phyloP scores from a whole-genome alignment of 257 asterid genomes.

The Ballota nigra region DNA sequence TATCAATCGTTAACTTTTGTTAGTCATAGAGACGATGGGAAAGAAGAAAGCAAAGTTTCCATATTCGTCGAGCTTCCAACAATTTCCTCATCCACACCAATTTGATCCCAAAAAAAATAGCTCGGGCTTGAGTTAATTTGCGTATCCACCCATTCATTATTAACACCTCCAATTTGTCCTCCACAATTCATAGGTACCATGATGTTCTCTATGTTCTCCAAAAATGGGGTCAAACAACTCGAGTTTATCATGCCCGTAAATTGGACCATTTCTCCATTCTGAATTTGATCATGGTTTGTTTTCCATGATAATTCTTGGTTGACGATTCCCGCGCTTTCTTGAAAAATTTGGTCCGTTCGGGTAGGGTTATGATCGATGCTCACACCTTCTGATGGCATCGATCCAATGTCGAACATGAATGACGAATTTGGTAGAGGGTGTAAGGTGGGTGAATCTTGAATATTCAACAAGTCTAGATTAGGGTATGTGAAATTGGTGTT shows the following conservation, averaged over 20 bases:
- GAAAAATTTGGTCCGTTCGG: constrained; percentile 34
- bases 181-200: constrained; percentile 31
- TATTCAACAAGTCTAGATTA: constrained; percentile 37
- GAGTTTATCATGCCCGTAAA: too few relatives aligned
- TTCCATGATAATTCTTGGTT: constrained; percentile 42
- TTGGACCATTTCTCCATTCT: constrained; percentile 6
- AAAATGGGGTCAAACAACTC: constrained; percentile 46
- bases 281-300: not conserved
- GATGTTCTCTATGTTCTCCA: constrained; percentile 41
- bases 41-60: constrained; percentile 33
- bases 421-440: constrained; percentile 48
- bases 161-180: not conserved
- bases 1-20: not conserved
- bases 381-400: constrained; percentile 27
- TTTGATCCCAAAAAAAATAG: constrained; percentile 66
- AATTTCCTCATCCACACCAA: constrained; percentile 41
- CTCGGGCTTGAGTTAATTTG: constrained; percentile 54
- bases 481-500: constrained; percentile 19
- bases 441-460: constrained; percentile 37
- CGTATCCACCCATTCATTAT: constrained; percentile 52
- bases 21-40: constrained; percentile 51
- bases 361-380: not conserved
- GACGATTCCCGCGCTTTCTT: constrained; percentile 31
- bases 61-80: not conserved
- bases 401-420: constrained; percentile 54